Evolutionary conservation across 495 filamentous ascomycete species (phyloP), one percentile per base, ranked within the genome.

Genomic region (Aspergillus cavernicola): DNA sequence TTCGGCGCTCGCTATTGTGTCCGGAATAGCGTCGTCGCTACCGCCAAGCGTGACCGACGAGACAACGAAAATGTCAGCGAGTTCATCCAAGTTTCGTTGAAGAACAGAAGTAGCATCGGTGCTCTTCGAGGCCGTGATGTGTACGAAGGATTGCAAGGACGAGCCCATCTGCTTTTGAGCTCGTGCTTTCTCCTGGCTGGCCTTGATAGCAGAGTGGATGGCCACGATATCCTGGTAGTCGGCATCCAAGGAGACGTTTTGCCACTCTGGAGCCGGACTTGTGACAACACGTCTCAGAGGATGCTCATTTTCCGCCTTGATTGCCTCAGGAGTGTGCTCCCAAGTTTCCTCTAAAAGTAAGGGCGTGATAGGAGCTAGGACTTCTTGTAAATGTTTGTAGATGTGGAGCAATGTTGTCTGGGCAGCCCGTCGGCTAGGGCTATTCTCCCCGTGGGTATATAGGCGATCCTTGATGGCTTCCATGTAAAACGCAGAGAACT

Each of bases 401-500:
- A 97, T 80, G 42, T 86, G 71, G 59, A 81, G 81, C 16, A 96
- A 63, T 8, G 90, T 87, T 10, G 80, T 83, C 59, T 88, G 86
- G 4, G 80, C 80, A 16, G 74, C 66, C 8, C 72, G 68, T 18
- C 84, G 69, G 56, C 74, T 74, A 4, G 55, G 65, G 44, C 76
- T 79, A 46, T 77, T 74, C 36, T 80, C 80, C 50, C 81, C 80
- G 19, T 85, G 85, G 24, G 90, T 89, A 72, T 97, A 97, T 4
- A 96, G 70, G 23, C 87, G 76, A 63, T 99, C 93, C 67, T 97
- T 99, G 63, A 91, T 73, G 0, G 86, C 80, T 65, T 97, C 93
- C 45, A 97, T 82, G 70, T 97, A 97, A 64, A 97, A 95, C 0
- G 92, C 82, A 0, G 92, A 97, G 20, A 99, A 80, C 56, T 95